Conservation (phyloP, 73 alveolate species). For the Paramecium sonneborni region DNA sequence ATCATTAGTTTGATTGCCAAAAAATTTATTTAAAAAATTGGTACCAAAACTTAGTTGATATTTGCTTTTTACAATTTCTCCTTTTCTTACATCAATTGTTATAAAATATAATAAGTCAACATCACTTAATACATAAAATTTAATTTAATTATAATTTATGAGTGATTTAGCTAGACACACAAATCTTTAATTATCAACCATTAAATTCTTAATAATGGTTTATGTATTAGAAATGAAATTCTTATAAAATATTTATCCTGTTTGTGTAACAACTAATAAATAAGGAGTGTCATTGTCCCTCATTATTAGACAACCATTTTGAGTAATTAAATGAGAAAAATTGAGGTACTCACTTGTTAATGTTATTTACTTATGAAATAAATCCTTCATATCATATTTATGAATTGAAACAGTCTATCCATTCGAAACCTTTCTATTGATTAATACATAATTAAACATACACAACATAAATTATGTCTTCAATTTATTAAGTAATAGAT, state of each 20-base stretch:
- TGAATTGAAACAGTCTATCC: not conserved
- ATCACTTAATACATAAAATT: not conserved
- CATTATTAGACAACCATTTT: not conserved
- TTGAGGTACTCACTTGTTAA: not conserved
- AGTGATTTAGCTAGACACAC: conserved; percentile 14
- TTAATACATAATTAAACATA: not conserved
- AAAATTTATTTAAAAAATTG: not conserved
- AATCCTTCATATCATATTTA: not conserved
- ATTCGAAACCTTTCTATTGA: not conserved
- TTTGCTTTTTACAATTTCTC: not conserved
- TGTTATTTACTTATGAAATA: not conserved
- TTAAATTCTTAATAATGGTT: not conserved
- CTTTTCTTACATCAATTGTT: not conserved
- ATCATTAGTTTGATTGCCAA: not conserved
- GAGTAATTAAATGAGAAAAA: not conserved
- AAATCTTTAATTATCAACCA: conserved; percentile 1
- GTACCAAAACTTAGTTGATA: not conserved
- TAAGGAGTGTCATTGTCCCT: not conserved
- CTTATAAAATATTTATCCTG: conserved; percentile 5
- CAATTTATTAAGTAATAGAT: not conserved
- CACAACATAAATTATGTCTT: not conserved
- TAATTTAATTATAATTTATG: not conserved
- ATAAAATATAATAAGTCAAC: not conserved
- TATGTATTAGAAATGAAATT: not conserved
- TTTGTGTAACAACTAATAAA: not conserved